Evolutionary conservation across 495 filamentous ascomycete species (phyloP), one percentile per base, ranked within the genome.

Genomic region (Neurospora sp.): DNA sequence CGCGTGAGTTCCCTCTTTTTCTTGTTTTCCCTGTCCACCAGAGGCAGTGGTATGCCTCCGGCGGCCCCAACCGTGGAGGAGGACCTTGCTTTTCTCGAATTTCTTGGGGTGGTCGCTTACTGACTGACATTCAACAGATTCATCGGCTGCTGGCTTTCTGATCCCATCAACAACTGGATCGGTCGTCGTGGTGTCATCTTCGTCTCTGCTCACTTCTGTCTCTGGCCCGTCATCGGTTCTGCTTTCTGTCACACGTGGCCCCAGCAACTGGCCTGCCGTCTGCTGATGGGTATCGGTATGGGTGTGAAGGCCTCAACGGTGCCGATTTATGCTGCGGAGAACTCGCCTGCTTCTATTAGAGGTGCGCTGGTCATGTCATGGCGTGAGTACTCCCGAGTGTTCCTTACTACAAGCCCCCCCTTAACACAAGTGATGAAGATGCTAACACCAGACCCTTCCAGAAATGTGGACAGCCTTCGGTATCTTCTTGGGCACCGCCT

Each of bases 381-480:
- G 92, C 93, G 79, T 81, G 73, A 73, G 81, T 81, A 15, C 54
- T 36, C 15, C 54, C 28, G 15, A 34, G 31, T 19, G 48, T 59
- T 28, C 48, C 6, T 19, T 17, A n/a, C 54, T 19, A 40, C 15
- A 40, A 40, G 39, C 39, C 11, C 15, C 39, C 7, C 39, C 7
- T 11, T 9, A 13, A 13, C 4, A 8, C 39, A 37, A 10, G 5
- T 70, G 19, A n/a, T 13, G 54, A 19, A 13, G 38, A 28, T n/a
- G 28, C 69, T 39, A 36, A 73, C 31, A 13, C 38, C 38, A 39
- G 9, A 39, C 31, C 42, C 5, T 39, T 24, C 5, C 38, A 82
- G 81, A 96, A 76, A 84, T 94, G 79, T 94, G 92, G 92, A 93
- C 92, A 9, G 92, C 92, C 2, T 94, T 94, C 73, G 92, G 92